Evolutionary conservation across 2,329 filamentous ascomycete genomes (phyloP).

Genomic region (Thelonectria blattea): DNA sequence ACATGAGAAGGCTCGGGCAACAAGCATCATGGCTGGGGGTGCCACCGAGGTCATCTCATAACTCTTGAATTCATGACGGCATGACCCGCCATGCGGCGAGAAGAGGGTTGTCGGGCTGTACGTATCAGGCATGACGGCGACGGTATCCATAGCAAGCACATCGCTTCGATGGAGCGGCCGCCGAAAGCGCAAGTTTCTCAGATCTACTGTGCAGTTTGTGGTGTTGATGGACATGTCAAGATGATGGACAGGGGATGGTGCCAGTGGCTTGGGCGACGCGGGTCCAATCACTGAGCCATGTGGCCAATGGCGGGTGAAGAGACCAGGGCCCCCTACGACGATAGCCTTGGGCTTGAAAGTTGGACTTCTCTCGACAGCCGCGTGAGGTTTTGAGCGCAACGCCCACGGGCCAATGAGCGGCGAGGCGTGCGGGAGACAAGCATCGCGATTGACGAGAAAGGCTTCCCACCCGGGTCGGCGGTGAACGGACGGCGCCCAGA

Average conservation of each 20-base stretch:
- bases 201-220: background rate
- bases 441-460: constrained; percentile 32
- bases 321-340: background rate
- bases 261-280: background rate
- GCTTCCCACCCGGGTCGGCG: constrained; percentile 3
- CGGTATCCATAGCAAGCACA: background rate
- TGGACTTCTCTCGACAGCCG: background rate
- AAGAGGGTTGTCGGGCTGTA: background rate
- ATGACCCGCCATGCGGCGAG: background rate
- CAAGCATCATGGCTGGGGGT: background rate
- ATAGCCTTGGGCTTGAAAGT: constrained; percentile 3
- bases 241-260: constrained; percentile 2
- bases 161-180: background rate
- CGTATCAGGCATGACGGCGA: background rate
- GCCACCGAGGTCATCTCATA: background rate
- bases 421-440: constrained; percentile 26
- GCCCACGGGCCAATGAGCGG: constrained; percentile 24
- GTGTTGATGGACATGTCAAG: constrained; percentile 1
- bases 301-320: constrained; percentile 19
- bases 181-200: constrained; percentile 8
- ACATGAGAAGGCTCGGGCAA: background rate
- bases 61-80: constrained; percentile 1
- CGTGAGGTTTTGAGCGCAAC: background rate
- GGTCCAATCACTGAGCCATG: constrained; percentile 23
- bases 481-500: constrained; percentile 11